These are phyloP conservation scores for Ceratocystis colombiana DNA, from an alignment of 2,329 filamentous ascomycete genomes.

Conservation along the genomic window DNA sequence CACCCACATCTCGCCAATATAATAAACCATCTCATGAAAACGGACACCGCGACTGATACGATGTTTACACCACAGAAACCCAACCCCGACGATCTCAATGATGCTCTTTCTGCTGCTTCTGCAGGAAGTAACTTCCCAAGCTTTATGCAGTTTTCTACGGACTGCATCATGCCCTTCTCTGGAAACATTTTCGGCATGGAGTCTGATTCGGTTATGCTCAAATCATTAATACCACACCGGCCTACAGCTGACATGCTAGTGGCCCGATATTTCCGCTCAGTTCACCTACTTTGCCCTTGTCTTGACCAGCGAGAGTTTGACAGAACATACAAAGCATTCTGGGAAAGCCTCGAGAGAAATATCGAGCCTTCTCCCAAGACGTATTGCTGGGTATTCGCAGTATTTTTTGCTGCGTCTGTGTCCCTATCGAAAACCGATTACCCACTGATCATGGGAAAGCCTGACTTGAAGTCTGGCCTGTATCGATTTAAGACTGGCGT, in stretches of 20 bases:
- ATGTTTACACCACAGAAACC: conserved; percentile 5
- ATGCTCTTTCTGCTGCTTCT: not conserved
- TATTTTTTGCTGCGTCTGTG: conserved; percentile 58
- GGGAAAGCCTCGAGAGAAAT: conserved; percentile 49
- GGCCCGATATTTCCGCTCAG: conserved; percentile 55
- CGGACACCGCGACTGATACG: not conserved
- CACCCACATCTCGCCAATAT: not conserved
- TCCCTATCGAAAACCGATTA: conserved; percentile 49
- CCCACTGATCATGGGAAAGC: conserved; percentile 37
- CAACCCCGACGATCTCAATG: not conserved
- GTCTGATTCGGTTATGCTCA: conserved; percentile 41
- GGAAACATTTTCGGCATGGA: conserved; percentile 54
- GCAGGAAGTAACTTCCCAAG: conserved; percentile 33
- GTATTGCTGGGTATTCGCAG: conserved; percentile 59
- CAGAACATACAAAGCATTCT: conserved; percentile 53
- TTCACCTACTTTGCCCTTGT: conserved; percentile 58
- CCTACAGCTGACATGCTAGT: conserved; percentile 51
- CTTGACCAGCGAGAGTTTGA: conserved; percentile 60
- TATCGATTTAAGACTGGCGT: conserved; percentile 55
- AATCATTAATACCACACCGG: conserved; percentile 51
- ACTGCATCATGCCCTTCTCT: conserved; percentile 58
- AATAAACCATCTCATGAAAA: not conserved
- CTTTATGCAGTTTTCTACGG: conserved; percentile 53
- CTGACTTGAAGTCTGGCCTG: conserved; percentile 37
- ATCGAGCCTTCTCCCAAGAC: conserved; percentile 54